These are phyloP conservation scores for Helotiales sp. DNA, from an alignment of 2,329 filamentous ascomycete species.

Conservation along the genomic window DNA sequence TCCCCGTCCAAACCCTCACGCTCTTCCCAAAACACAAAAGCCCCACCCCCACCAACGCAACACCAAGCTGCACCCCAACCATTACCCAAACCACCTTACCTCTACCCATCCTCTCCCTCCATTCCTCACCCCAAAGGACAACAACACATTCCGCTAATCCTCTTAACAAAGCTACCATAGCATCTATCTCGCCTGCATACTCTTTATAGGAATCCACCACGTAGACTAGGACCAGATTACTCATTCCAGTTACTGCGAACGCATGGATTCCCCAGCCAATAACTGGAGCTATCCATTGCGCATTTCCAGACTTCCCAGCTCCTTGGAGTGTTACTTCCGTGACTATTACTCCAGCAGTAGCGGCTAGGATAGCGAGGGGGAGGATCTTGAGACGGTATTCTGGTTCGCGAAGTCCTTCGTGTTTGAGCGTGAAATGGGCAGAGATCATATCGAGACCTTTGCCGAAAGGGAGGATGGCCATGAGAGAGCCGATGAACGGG, in stretches of 20 bases:
- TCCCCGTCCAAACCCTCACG: conserved; percentile 5
- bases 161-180: conserved; percentile 33
- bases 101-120: conserved; percentile 25
- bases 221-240: conserved; percentile 33
- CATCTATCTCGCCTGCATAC: conserved; percentile 32
- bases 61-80: conserved; percentile 16
- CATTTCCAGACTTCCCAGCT: conserved; percentile 9
- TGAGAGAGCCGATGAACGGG: conserved; percentile 10
- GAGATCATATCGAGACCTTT: conserved; percentile 32
- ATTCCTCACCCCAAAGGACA: conserved; percentile 30
- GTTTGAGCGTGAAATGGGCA: conserved; percentile 15
- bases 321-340: conserved; percentile 28
- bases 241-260: conserved; percentile 33
- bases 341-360: conserved; percentile 32
- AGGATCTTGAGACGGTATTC: conserved; percentile 30
- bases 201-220: conserved; percentile 32
- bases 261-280: conserved; percentile 33
- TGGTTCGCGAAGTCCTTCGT: conserved; percentile 20
- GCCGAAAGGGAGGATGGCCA: conserved; percentile 27
- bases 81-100: conserved; percentile 30
- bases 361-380: conserved; percentile 28
- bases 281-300: conserved; percentile 12
- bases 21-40: conserved; percentile 13
- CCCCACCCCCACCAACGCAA: conserved; percentile 6
- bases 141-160: conserved; percentile 32